Evolutionary conservation across 805 yeast genomes (phyloP).

Genomic region (Tetrapisispora namnaoensis): DNA sequence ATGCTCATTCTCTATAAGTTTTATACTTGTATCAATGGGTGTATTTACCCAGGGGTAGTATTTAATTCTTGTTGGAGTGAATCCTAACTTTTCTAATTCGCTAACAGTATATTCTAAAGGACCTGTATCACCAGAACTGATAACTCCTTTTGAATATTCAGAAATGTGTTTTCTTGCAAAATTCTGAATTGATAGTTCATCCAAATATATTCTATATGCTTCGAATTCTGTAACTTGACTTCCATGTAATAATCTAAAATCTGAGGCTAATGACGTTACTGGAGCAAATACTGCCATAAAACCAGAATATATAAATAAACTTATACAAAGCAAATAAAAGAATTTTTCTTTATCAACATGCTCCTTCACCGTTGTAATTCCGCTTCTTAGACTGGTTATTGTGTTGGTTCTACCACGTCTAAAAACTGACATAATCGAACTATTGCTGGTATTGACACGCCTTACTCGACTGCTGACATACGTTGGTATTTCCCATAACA

Average conservation of each 20-base stretch:
- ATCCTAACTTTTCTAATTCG: conserved; percentile 43
- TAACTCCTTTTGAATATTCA: conserved; percentile 8
- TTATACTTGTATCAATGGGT: conserved; percentile 38
- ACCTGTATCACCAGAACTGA: conserved; percentile 37
- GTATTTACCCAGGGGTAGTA: conserved; percentile 49
- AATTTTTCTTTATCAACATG: conserved; percentile 26
- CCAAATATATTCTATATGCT: conserved; percentile 51
- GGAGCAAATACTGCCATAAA: conserved; percentile 71
- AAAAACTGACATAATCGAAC: not conserved
- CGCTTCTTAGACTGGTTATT: conserved; percentile 22
- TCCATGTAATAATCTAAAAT: conserved; percentile 66
- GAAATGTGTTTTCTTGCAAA: conserved; percentile 25
- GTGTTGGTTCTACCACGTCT: conserved; percentile 25
- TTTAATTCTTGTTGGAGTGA: conserved; percentile 40
- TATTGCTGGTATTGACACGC: not conserved
- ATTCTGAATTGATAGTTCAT: conserved; percentile 30
- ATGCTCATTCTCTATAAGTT: conserved; percentile 26
- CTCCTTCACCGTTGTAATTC: conserved; percentile 20
- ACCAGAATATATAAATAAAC: conserved; percentile 29
- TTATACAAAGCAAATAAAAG: conserved; percentile 13
- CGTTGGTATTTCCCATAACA: conserved; percentile 1
- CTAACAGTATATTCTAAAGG: conserved; percentile 41
- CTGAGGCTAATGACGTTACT: conserved; percentile 72
- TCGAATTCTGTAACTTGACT: conserved; percentile 58
- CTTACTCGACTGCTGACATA: not conserved